A percentile compares a stretch with the other conserved stretches of the same genome.
phyloP scores from a whole-genome alignment of 768 basidiomycete species.

The Termitomyces sp. region DNA sequence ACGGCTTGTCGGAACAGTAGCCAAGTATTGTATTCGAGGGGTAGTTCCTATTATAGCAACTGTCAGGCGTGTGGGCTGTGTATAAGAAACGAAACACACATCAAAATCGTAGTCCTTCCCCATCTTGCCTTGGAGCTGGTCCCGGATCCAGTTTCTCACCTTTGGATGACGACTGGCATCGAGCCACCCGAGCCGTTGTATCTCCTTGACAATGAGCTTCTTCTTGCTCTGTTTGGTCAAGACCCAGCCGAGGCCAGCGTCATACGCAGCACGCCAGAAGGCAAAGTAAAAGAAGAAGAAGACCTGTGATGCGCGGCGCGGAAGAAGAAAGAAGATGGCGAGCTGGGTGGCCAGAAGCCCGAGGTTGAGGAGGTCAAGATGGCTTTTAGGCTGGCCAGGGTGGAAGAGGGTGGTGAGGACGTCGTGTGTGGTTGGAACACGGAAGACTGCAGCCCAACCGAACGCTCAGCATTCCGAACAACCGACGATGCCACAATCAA shows the following conservation, averaged over 20 bases:
- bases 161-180: slow-evolving; percentile 60
- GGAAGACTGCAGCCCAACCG: slow-evolving; percentile 60
- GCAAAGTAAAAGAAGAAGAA: slow-evolving; percentile 91
- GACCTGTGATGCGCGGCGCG: slow-evolving; percentile 43
- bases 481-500: slow-evolving; percentile 15
- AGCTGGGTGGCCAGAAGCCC: slow-evolving; percentile 74
- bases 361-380: slow-evolving; percentile 85
- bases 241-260: slow-evolving; percentile 91
- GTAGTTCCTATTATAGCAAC: slow-evolving; percentile 58
- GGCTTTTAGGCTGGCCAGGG: slow-evolving; percentile 79
- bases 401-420: slow-evolving; percentile 82
- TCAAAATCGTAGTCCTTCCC: slow-evolving; percentile 92
- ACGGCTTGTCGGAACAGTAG: slow-evolving; percentile 93
- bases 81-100: slow-evolving; percentile 24
- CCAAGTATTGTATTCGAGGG: slow-evolving; percentile 95
- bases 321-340: slow-evolving; percentile 62
- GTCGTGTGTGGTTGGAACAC: slow-evolving; percentile 89
- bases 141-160: slow-evolving; percentile 77
- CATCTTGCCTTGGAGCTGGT: slow-evolving; percentile 89
- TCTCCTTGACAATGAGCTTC: slow-evolving; percentile 85
- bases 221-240: slow-evolving; percentile 94
- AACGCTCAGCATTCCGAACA: background rate
- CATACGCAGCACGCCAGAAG: slow-evolving; percentile 91
- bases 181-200: slow-evolving; percentile 85
- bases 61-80: background rate